A percentile compares a stretch with the other conserved stretches of the same genome.
Evolutionary conservation across 176 grass and related monocot genomes (phyloP).

Genomic region (Triticum urartu): DNA sequence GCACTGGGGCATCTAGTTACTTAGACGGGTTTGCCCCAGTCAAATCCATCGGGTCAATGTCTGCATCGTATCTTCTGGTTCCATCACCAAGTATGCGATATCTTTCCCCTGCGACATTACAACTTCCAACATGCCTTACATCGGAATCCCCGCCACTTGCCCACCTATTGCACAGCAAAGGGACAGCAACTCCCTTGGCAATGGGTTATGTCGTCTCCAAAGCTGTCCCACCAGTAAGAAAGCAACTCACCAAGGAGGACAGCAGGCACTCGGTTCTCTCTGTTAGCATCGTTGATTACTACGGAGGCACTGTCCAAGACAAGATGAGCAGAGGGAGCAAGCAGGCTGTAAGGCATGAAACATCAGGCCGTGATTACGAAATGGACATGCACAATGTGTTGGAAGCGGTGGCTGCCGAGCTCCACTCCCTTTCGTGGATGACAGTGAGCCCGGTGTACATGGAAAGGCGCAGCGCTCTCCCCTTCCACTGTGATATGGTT

Average conservation of each 20-base stretch:
- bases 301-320: constrained; percentile 76
- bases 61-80: constrained; percentile 73
- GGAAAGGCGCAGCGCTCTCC: constrained; percentile 70
- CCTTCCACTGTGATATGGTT: constrained; percentile 77
- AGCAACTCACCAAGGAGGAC: constrained; percentile 55
- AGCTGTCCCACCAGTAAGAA: constrained; percentile 61
- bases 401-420: constrained; percentile 73
- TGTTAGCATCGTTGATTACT: constrained; percentile 84
- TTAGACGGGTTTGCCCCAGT: constrained; percentile 88
- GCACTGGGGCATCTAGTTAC: constrained; percentile 44
- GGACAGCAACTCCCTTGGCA: constrained; percentile 74
- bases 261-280: constrained; percentile 59
- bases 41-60: constrained; percentile 67
- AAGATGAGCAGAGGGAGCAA: constrained; percentile 58
- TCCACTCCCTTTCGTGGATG: constrained; percentile 91
- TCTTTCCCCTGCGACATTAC: constrained; percentile 66
- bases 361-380: constrained; percentile 47
- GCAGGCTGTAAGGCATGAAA: constrained; percentile 49
- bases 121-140: constrained; percentile 90
- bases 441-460: constrained; percentile 76
- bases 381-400: constrained; percentile 61
- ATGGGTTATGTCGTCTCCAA: constrained; percentile 80
- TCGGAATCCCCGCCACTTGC: constrained; percentile 94
- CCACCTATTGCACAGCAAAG: constrained; percentile 93
- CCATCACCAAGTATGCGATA: constrained; percentile 86